These are phyloP conservation scores for Exophiala viscosa DNA, from an alignment of 2,329 filamentous ascomycete species.

Conservation along the genomic window DNA sequence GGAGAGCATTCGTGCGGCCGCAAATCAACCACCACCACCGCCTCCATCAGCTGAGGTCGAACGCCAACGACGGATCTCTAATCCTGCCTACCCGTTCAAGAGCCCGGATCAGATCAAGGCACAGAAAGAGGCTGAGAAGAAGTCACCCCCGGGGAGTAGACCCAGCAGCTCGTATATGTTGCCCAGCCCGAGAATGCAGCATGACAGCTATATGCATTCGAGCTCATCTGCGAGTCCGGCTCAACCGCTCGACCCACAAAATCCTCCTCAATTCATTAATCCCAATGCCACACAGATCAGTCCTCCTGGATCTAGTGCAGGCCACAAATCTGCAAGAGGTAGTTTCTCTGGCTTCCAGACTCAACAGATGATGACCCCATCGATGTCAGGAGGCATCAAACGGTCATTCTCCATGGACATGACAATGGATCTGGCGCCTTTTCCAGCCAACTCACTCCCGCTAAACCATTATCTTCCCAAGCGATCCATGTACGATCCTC, in stretches of 20 bases:
- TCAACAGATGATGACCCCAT: slow-evolving; percentile 3
- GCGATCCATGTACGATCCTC: slow-evolving; percentile 23
- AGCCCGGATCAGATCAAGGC: slow-evolving; percentile 30
- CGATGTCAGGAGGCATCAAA: slow-evolving; percentile 16
- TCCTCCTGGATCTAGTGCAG: slow-evolving; percentile 22
- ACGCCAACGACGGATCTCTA: slow-evolving; percentile 26
- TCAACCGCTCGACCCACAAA: slow-evolving; percentile 23
- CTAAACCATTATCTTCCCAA: slow-evolving; percentile 17
- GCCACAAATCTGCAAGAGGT: slow-evolving; percentile 21
- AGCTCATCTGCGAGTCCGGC: slow-evolving; percentile 14
- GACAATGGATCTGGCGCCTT: slow-evolving; percentile 22
- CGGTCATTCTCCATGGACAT: slow-evolving; percentile 23
- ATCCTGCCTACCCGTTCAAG: slow-evolving; percentile 29
- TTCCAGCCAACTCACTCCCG: slow-evolving; percentile 15
- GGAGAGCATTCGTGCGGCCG: slow-evolving; percentile 24
- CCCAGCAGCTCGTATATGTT: slow-evolving; percentile 28
- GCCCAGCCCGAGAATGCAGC: slow-evolving; percentile 23
- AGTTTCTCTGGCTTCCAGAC: slow-evolving; percentile 22
- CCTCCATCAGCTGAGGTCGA: slow-evolving; percentile 27
- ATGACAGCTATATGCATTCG: slow-evolving; percentile 16
- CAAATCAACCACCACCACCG: slow-evolving; percentile 24
- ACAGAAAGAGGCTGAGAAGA: slow-evolving; percentile 28
- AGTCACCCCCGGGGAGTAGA: slow-evolving; percentile 26
- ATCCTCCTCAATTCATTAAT: slow-evolving; percentile 29
- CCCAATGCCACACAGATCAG: slow-evolving; percentile 29